Conservation (phyloP, 257 asterid species). For the Nicotiana obtusifolia region DNA sequence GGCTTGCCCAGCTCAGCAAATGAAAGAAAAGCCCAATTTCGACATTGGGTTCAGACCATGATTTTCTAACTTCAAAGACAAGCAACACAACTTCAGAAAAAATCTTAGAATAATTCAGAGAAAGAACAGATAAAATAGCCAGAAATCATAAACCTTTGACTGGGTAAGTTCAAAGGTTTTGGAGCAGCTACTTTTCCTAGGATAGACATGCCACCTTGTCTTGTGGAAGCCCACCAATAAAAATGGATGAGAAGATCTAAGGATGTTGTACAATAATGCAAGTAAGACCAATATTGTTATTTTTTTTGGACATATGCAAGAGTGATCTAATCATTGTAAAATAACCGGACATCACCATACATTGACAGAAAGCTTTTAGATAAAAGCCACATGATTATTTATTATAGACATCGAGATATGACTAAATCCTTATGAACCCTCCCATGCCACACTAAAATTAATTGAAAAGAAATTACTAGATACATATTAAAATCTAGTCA, state of each 20-base stretch:
- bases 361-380: too few species aligned
- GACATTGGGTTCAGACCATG: constrained; percentile 89
- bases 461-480: too few species aligned
- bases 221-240: constrained; percentile 75
- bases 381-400: too few species aligned
- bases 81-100: constrained; percentile 24
- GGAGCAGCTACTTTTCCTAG: constrained; percentile 95
- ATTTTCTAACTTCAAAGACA: constrained; percentile 65
- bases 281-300: background rate
- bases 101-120: background rate
- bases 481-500: too few species aligned
- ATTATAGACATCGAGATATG: too few species aligned
- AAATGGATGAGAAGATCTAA: constrained; percentile 7
- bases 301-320: too few species aligned
- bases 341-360: too few species aligned
- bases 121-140: background rate
- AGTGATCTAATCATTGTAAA: too few species aligned
- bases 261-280: background rate
- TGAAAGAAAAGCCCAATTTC: constrained; percentile 40
- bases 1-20: constrained; percentile 95
- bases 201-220: constrained; percentile 89
- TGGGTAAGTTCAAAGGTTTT: constrained; percentile 91
- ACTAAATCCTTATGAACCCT: too few species aligned
- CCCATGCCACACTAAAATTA: too few species aligned
- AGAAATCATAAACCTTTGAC: constrained; percentile 59